These are phyloP conservation scores for Lathyrus oleraceus DNA, from an alignment of 306 rosid species.

Conservation along the genomic window DNA sequence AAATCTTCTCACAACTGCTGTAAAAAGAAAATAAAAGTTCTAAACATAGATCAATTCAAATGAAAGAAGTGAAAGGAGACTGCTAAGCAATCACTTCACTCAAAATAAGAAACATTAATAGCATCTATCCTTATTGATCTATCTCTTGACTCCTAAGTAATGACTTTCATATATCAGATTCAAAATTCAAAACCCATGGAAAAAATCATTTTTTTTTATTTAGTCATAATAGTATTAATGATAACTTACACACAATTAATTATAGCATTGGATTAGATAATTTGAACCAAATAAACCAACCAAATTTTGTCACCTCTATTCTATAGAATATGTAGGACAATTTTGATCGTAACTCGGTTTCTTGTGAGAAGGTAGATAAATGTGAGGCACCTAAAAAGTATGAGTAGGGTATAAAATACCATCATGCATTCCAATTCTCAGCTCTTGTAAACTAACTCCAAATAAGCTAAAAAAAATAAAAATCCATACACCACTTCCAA, in stretches of 20 bases:
- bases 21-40: background rate
- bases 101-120: conserved; percentile 21
- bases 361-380: background rate
- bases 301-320: background rate
- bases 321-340: background rate
- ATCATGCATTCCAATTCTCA: background rate
- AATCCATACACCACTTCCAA: too few species aligned
- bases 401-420: background rate
- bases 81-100: background rate
- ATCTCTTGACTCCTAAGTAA: background rate
- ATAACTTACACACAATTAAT: background rate
- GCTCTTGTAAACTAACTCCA: background rate
- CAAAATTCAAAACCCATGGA: background rate
- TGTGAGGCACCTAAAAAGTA: background rate
- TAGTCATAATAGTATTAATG: background rate
- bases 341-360: background rate
- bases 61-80: conserved; percentile 1
- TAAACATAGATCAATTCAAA: background rate
- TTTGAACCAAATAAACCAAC: background rate
- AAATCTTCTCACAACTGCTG: background rate
- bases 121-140: conserved; percentile 11
- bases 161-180: conserved; percentile 3
- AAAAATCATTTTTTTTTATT: background rate
- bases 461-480: too few species aligned
- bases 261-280: background rate